These are phyloP conservation scores for Trypanosoma avium DNA, from an alignment of 208 protist genomes.

Conservation along the genomic window DNA sequence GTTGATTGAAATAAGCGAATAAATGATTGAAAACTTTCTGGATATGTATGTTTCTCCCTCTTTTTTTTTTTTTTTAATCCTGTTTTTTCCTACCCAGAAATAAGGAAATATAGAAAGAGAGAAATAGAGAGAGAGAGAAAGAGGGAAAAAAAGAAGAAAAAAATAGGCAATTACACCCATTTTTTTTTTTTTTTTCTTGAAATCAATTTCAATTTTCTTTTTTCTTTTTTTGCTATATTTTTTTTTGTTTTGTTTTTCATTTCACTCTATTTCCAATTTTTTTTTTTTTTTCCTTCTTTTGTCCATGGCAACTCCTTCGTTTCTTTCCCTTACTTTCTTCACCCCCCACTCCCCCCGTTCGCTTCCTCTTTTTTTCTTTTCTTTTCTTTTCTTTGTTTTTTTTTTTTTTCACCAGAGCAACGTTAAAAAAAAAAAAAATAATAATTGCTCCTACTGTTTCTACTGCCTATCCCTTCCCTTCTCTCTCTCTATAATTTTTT, in stretches of 20 bases:
- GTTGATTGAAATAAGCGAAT: no score
- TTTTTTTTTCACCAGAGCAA: no score
- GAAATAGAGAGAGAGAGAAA: not conserved
- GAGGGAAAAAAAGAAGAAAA: conserved; percentile 18
- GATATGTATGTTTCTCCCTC: conserved; percentile 8
- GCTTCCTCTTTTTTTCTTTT: conserved; percentile 9
- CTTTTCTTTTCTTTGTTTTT: conserved; percentile 14
- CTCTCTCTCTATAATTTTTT: conserved; percentile 4
- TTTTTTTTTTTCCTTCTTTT: not conserved
- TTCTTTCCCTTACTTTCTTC: not conserved
- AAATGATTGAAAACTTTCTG: no score
- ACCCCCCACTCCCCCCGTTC: not conserved
- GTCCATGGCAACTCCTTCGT: not conserved
- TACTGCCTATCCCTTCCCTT: no score
- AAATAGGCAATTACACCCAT: conserved; percentile 5
- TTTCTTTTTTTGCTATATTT: not conserved
- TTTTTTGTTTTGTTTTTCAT: not conserved
- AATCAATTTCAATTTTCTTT: not conserved
- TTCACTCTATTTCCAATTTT: not conserved
- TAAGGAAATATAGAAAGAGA: not conserved
- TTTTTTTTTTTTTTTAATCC: conserved; percentile 19
- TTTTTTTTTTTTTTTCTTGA: conserved; percentile 2
- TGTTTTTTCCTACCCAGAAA: not conserved
- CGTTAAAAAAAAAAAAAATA: no score
- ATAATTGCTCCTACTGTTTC: no score